These are phyloP conservation scores for Litchi chinensis DNA, from an alignment of 345 rosid species.

Conservation along the genomic window DNA sequence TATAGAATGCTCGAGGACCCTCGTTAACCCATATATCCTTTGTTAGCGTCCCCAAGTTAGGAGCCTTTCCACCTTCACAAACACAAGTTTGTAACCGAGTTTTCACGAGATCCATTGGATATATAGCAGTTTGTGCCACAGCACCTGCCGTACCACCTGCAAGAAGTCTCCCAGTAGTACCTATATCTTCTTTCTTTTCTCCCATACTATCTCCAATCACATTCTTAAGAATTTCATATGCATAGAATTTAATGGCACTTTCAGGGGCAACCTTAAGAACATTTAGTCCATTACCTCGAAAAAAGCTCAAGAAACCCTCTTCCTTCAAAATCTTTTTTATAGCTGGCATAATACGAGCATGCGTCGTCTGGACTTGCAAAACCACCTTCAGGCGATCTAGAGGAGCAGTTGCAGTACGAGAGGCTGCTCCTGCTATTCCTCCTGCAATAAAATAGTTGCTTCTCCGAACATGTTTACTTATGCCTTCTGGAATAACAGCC, in stretches of 20 bases:
- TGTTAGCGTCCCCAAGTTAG: constrained; percentile 60
- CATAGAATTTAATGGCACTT: constrained; percentile 89
- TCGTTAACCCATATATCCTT: constrained; percentile 85
- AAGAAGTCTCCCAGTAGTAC: constrained; percentile 77
- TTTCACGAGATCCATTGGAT: constrained; percentile 96
- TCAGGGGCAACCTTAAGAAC: constrained; percentile 95
- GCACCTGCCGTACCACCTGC: constrained; percentile 98
- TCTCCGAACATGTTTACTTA: constrained; percentile 76
- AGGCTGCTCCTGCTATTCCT: constrained; percentile 92
- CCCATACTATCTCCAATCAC: constrained; percentile 48
- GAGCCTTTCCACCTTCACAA: constrained; percentile 71
- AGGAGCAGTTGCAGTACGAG: constrained; percentile 96
- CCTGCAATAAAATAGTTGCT: constrained; percentile 87
- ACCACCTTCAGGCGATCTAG: constrained; percentile 88
- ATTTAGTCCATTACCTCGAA: constrained; percentile 91
- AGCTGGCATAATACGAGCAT: constrained; percentile 59
- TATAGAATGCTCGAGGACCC: constrained; percentile 94
- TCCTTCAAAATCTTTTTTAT: constrained; percentile 72
- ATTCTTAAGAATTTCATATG: constrained; percentile 78
- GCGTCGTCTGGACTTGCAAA: constrained; percentile 85
- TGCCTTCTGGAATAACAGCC: constrained; percentile 90
- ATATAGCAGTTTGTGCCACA: constrained; percentile 85
- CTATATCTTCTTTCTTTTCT: constrained; percentile 58
- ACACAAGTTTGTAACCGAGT: constrained; percentile 84
- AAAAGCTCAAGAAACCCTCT: constrained; percentile 79